These are phyloP conservation scores for Trichoderma semiorbis DNA, from an alignment of 2,329 filamentous ascomycete genomes.

Conservation along the genomic window DNA sequence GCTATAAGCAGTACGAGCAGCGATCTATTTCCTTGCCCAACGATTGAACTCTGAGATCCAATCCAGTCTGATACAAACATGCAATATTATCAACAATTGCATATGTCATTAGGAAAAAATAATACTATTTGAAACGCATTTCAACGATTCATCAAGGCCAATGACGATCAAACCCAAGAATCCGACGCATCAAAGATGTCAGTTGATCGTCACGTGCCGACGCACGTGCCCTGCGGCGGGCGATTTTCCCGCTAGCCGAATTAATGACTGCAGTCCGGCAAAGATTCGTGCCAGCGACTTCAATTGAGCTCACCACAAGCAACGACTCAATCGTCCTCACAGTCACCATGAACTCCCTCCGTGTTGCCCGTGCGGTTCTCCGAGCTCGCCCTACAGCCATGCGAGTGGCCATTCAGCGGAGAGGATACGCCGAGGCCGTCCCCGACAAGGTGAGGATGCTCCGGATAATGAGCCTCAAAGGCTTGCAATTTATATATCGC, in stretches of 20 bases:
- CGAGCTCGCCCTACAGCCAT: conserved; percentile 75
- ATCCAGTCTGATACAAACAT: not conserved
- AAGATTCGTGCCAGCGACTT: conserved; percentile 49
- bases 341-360: conserved; percentile 86
- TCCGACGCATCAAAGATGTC: not conserved
- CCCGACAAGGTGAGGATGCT: conserved; percentile 66
- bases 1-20: not conserved
- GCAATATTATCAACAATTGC: not conserved
- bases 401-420: conserved; percentile 73
- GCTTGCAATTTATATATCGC: conserved; percentile 9
- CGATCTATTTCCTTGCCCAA: not conserved
- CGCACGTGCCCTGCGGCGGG: conserved; percentile 30
- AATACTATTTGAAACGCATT: not conserved
- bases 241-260: conserved; percentile 42
- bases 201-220: conserved; percentile 22
- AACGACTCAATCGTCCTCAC: conserved; percentile 49
- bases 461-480: conserved; percentile 17
- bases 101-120: not conserved
- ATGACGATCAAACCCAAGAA: not conserved
- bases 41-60: not conserved
- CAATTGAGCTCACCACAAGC: conserved; percentile 41
- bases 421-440: conserved; percentile 86
- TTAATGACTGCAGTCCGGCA: conserved; percentile 39
- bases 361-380: conserved; percentile 85
- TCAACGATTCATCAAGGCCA: not conserved